These are phyloP conservation scores for Teunomyces cretensis DNA, from an alignment of 805 yeast genomes.

Conservation along the genomic window DNA sequence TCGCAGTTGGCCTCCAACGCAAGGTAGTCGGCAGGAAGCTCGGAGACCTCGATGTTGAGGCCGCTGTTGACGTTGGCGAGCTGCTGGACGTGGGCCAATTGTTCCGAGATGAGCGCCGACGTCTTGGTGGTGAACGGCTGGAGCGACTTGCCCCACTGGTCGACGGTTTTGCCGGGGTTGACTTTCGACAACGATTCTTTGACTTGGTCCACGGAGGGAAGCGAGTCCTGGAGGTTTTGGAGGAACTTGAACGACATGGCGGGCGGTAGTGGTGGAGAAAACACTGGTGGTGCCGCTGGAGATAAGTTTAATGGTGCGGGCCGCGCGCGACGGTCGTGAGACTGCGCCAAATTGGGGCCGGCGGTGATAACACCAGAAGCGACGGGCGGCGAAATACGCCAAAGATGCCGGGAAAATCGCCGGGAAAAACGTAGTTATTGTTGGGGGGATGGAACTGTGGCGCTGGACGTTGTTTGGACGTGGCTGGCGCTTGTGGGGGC, in stretches of 20 bases:
- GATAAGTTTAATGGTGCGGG: no score
- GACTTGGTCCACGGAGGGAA: slow-evolving; percentile 38
- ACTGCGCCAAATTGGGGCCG: no score
- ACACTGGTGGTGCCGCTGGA: no score
- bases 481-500: no score
- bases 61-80: slow-evolving; percentile 23
- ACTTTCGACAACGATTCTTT: slow-evolving; percentile 37
- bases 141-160: slow-evolving; percentile 43
- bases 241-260: slow-evolving; percentile 40
- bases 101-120: slow-evolving; percentile 57
- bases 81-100: slow-evolving; percentile 52
- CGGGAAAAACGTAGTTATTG: neutral
- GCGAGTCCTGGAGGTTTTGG: slow-evolving; percentile 42
- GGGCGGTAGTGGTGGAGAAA: neutral
- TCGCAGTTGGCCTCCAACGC: slow-evolving; percentile 68
- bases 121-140: slow-evolving; percentile 62
- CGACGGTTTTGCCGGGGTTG: slow-evolving; percentile 42
- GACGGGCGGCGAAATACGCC: no score
- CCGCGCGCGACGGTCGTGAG: neutral
- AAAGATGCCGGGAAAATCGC: no score
- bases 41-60: slow-evolving; percentile 59
- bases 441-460: no score
- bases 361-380: no score
- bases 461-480: no score
- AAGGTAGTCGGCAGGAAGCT: slow-evolving; percentile 71